Evolutionary conservation across 1,284 basidiomycete genomes (phyloP).

Genomic region (Ganoderma resinaceum): DNA sequence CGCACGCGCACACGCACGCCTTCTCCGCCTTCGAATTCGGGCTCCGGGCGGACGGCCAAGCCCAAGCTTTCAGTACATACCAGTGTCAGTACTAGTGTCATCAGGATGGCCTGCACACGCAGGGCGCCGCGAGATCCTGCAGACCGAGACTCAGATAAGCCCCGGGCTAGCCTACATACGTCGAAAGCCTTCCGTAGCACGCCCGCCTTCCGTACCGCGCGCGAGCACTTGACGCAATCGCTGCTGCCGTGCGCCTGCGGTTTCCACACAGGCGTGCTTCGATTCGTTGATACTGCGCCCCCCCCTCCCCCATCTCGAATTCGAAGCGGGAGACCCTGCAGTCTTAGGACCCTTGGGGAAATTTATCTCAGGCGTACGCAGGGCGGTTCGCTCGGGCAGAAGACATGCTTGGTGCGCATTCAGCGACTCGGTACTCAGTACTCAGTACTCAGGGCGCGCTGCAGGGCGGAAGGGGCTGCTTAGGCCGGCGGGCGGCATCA

Average conservation of each 20-base stretch:
- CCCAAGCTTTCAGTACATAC: too few relatives aligned
- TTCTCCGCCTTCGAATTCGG: neutral
- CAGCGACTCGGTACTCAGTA: too few relatives aligned
- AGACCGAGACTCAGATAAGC: neutral
- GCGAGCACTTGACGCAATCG: conserved; percentile 7
- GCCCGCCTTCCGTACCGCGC: neutral
- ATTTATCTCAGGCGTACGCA: neutral
- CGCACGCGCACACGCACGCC: neutral
- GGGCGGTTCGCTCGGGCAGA: neutral
- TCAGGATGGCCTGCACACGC: too few relatives aligned
- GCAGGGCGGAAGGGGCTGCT: neutral
- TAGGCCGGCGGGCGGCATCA: neutral
- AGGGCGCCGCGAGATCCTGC: too few relatives aligned
- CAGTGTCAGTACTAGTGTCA: too few relatives aligned
- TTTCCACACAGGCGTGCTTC: neutral
- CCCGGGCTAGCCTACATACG: neutral
- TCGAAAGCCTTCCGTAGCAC: neutral
- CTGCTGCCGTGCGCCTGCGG: neutral
- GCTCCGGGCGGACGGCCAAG: neutral
- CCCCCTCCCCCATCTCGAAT: neutral
- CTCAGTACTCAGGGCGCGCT: neutral
- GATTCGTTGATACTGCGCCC: neutral
- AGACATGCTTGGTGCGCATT: too few relatives aligned
- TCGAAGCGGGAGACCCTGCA: neutral
- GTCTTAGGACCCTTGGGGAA: neutral